phyloP scores from a whole-genome alignment of 192 early-diverging fungal species.

The Podila minutissima region DNA sequence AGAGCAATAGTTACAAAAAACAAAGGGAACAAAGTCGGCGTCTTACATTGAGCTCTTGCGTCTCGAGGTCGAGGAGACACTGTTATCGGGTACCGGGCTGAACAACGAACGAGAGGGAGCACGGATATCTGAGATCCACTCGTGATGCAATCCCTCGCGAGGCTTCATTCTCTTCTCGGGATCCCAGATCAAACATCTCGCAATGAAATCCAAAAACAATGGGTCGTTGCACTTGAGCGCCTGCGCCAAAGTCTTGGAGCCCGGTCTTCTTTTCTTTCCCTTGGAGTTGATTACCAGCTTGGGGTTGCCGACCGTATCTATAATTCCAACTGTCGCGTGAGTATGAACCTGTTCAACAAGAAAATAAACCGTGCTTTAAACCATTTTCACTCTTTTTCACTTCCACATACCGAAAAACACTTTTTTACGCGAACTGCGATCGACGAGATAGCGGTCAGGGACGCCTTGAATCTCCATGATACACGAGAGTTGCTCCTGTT shows the following conservation, averaged over 20 bases:
- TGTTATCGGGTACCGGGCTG: constrained; percentile 16
- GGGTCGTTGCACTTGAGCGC: constrained; percentile 80
- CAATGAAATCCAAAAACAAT: constrained; percentile 88
- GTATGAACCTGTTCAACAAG: constrained; percentile 6
- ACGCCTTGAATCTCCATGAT: constrained; percentile 94
- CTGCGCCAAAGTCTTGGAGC: constrained; percentile 77
- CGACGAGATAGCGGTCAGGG: constrained; percentile 78
- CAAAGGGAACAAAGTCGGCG: not conserved
- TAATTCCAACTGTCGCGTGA: not conserved
- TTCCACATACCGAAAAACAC: constrained; percentile 84
- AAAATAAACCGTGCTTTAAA: constrained; percentile 16
- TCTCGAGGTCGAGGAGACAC: constrained; percentile 23
- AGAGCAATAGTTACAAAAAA: not conserved
- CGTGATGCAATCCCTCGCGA: constrained; percentile 84
- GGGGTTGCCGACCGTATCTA: constrained; percentile 65
- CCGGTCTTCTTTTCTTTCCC: constrained; percentile 87
- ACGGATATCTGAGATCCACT: constrained; percentile 77
- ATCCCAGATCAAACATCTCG: constrained; percentile 88
- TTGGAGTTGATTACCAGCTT: constrained; percentile 83
- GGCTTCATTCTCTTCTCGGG: constrained; percentile 89
- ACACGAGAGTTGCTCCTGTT: constrained; percentile 94
- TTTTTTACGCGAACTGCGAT: constrained; percentile 80
- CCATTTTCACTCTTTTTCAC: too few species aligned
- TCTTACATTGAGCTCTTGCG: constrained; percentile 42
- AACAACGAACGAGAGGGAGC: constrained; percentile 50